phyloP scores from a whole-genome alignment of 768 basidiomycete species.

The Lactarius indigo region DNA sequence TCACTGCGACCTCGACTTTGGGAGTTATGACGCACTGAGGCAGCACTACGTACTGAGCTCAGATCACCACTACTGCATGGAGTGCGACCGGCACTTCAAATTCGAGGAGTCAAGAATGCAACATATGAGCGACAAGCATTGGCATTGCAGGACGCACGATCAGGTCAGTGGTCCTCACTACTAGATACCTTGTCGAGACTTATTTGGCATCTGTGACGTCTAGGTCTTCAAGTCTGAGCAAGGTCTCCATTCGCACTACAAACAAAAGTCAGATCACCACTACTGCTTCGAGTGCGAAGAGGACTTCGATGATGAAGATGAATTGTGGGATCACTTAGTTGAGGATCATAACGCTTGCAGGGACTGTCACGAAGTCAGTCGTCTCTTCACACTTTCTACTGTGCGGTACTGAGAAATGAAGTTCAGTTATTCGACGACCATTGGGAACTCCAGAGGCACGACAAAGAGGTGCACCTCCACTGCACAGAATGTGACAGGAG shows the following conservation, averaged over 20 bases:
- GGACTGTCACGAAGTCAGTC: background rate
- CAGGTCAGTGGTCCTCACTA: constrained; percentile 12
- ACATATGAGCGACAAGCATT: constrained; percentile 1
- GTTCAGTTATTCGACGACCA: constrained; percentile 1
- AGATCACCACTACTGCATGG: constrained; percentile 6
- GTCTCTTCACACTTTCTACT: background rate
- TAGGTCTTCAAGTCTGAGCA: constrained; percentile 38
- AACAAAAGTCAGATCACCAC: constrained; percentile 17
- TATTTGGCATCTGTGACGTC: background rate
- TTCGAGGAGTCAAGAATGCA: background rate
- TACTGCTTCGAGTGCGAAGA: background rate
- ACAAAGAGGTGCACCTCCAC: constrained; percentile 34
- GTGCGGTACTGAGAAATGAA: background rate
- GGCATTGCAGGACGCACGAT: background rate
- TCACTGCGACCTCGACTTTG: constrained; percentile 47
- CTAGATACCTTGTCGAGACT: background rate
- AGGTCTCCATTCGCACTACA: constrained; percentile 48
- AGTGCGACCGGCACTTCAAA: background rate
- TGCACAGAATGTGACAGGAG: constrained; percentile 43
- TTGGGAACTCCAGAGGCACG: constrained; percentile 17
- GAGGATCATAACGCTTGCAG: constrained; percentile 10
- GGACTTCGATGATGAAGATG: constrained; percentile 1
- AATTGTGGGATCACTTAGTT: constrained; percentile 5
- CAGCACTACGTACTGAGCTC: background rate
- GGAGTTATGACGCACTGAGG: background rate